Conservation (phyloP, 228 moss, liverwort and hornwort genomes). For the Sphagnum magellanicum region DNA sequence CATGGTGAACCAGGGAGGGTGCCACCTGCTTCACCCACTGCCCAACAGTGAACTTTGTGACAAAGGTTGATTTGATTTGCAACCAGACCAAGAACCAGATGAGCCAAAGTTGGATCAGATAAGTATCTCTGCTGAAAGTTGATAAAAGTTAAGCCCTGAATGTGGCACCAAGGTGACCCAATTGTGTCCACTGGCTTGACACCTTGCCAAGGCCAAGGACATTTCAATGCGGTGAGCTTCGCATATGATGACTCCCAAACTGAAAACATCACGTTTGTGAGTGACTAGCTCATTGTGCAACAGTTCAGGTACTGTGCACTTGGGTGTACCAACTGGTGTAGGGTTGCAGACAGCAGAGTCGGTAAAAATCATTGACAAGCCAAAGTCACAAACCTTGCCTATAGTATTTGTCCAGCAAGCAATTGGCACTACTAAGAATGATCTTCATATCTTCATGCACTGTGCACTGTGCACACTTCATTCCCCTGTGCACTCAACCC, state of each 20-base stretch:
- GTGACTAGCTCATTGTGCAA: slow-evolving; percentile 90
- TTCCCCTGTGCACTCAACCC: slow-evolving; percentile 60
- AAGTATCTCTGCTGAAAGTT: too few species aligned
- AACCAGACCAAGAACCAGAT: too few species aligned
- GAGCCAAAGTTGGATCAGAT: too few species aligned
- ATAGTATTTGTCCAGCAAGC: slow-evolving; percentile 96
- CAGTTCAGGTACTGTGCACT: slow-evolving; percentile 97
- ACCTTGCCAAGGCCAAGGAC: slow-evolving; percentile 69
- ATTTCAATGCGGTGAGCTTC: slow-evolving; percentile 86
- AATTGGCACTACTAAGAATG: slow-evolving; percentile 96
- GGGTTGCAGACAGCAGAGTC: slow-evolving; percentile 62
- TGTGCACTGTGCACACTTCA: slow-evolving; percentile 70
- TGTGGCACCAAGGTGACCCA: not conserved
- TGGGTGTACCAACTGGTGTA: slow-evolving; percentile 83
- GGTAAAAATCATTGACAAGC: slow-evolving; percentile 73
- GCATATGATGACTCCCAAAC: slow-evolving; percentile 96
- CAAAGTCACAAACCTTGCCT: slow-evolving; percentile 96
- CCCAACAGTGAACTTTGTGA: too few species aligned
- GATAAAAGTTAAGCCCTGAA: too few species aligned
- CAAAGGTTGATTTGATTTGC: too few species aligned
- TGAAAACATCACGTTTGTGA: slow-evolving; percentile 94
- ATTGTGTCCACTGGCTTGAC: slow-evolving; percentile 82
- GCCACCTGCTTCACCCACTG: slow-evolving; percentile 40
- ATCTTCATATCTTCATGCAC: slow-evolving; percentile 96
- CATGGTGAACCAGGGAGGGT: slow-evolving; percentile 66